These are phyloP conservation scores for Rhodotorula sphaerocarpa DNA, from an alignment of 768 basidiomycete species.

Conservation along the genomic window DNA sequence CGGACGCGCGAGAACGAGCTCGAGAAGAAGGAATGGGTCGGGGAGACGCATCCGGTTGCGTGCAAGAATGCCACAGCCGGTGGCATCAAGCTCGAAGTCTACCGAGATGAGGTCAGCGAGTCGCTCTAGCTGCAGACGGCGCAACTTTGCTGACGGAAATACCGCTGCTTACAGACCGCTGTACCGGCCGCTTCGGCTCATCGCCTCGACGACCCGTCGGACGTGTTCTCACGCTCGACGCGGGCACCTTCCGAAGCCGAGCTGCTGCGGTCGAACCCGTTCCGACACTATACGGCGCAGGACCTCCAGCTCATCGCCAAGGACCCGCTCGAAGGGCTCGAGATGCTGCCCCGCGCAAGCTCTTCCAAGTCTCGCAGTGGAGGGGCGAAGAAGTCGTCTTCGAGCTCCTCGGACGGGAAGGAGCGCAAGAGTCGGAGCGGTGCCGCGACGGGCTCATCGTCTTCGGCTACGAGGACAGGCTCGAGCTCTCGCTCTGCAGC, in stretches of 20 bases:
- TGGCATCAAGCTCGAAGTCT: constrained; percentile 47
- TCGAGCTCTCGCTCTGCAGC: not conserved
- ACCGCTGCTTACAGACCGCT: constrained; percentile 13
- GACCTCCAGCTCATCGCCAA: constrained; percentile 33
- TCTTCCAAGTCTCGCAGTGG: too few relatives aligned
- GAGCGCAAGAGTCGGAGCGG: too few relatives aligned
- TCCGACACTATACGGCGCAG: constrained; percentile 43
- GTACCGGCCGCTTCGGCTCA: not conserved
- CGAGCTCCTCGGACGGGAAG: not conserved
- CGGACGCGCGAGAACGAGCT: constrained; percentile 47
- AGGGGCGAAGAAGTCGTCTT: not conserved
- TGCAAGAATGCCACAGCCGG: constrained; percentile 35
- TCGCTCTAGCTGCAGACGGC: not conserved
- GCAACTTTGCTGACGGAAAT: too few relatives aligned
- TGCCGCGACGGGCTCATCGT: too few relatives aligned
- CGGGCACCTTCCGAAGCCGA: constrained; percentile 44
- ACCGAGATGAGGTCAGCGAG: constrained; percentile 44
- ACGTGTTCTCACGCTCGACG: constrained; percentile 31
- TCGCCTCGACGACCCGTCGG: not conserved
- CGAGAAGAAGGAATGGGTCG: constrained; percentile 46
- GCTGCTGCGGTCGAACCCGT: constrained; percentile 45
- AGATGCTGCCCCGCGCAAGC: constrained; percentile 33
- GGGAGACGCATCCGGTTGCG: constrained; percentile 44
- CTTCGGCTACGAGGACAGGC: not conserved
- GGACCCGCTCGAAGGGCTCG: constrained; percentile 23